These are phyloP conservation scores for Funneliformis geosporum DNA, from an alignment of 192 early-diverging fungal genomes.

Conservation along the genomic window DNA sequence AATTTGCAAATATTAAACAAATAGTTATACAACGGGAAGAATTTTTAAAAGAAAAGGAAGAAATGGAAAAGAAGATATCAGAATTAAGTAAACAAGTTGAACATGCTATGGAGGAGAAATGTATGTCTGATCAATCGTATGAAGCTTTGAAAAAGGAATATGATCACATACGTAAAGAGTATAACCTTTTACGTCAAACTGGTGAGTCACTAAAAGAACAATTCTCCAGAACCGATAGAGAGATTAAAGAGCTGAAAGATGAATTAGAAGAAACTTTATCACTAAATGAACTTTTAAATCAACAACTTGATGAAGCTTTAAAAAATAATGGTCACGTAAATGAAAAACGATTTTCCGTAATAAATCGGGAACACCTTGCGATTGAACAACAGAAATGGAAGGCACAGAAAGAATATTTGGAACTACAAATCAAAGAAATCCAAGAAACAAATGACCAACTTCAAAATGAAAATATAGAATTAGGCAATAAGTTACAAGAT, in stretches of 20 bases:
- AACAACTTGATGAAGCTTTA: neutral
- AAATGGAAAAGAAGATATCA: neutral
- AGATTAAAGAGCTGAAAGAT: neutral
- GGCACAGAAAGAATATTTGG: neutral
- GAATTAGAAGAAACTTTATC: conserved; percentile 18
- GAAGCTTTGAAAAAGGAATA: conserved; percentile 27
- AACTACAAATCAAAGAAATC: conserved; percentile 13
- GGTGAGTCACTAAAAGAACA: neutral
- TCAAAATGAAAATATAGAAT: conserved; percentile 23
- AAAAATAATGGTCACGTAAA: neutral
- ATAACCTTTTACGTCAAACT: neutral
- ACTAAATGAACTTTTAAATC: conserved; percentile 19
- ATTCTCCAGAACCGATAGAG: neutral
- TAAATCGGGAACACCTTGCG: neutral
- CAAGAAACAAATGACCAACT: too few species aligned
- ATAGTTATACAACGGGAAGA: conserved; percentile 18
- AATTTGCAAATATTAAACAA: neutral
- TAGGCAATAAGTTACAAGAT: neutral
- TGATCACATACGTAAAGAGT: conserved; percentile 10
- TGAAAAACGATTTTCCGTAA: neutral
- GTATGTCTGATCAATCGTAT: conserved; percentile 22
- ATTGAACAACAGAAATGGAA: neutral
- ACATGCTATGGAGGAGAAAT: conserved; percentile 6
- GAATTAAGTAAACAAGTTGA: conserved; percentile 16
- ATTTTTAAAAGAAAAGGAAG: conserved; percentile 21